Conservation (phyloP, 2,329 filamentous ascomycete genomes). For the Xylaria sp. region DNA sequence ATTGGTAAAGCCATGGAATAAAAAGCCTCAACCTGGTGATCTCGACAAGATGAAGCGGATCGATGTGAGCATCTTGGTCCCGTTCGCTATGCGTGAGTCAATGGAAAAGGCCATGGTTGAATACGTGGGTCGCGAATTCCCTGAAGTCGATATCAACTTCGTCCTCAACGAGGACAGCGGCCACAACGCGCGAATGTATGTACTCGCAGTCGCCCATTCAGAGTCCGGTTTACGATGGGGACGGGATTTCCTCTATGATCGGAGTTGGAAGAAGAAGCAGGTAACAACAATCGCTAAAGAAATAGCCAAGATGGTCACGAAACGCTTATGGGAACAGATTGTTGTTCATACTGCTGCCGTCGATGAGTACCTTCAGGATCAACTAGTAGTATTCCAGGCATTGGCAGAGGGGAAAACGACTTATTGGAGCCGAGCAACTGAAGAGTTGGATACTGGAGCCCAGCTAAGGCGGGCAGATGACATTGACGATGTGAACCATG, state of each 20-base stretch:
- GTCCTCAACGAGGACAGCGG: conserved; percentile 62
- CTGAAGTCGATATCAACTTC: conserved; percentile 58
- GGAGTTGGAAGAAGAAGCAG: conserved; percentile 56
- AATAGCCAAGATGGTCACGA: conserved; percentile 59
- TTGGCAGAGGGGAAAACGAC: conserved; percentile 64
- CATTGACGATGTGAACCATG: conserved; percentile 21
- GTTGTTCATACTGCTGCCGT: conserved; percentile 57
- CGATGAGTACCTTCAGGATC: conserved; percentile 70
- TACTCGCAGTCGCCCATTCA: conserved; percentile 67
- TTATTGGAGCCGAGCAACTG: conserved; percentile 51
- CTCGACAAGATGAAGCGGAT: conserved; percentile 55
- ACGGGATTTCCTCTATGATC: conserved; percentile 57
- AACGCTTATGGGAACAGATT: conserved; percentile 59
- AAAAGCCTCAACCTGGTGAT: conserved; percentile 38
- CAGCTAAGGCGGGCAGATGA: conserved; percentile 41
- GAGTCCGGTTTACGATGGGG: conserved; percentile 59
- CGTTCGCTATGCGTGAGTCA: conserved; percentile 55
- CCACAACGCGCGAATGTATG: conserved; percentile 63
- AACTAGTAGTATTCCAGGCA: conserved; percentile 70
- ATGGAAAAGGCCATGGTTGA: conserved; percentile 56
- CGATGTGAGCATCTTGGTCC: conserved; percentile 64
- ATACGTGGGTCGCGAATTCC: conserved; percentile 57
- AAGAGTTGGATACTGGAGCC: conserved; percentile 36
- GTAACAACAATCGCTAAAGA: conserved; percentile 51
- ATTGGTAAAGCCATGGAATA: conserved; percentile 48